Evolutionary conservation across 768 basidiomycete species (phyloP), one percentile per base, ranked within the genome.

Genomic region (Tulasnella sp.): DNA sequence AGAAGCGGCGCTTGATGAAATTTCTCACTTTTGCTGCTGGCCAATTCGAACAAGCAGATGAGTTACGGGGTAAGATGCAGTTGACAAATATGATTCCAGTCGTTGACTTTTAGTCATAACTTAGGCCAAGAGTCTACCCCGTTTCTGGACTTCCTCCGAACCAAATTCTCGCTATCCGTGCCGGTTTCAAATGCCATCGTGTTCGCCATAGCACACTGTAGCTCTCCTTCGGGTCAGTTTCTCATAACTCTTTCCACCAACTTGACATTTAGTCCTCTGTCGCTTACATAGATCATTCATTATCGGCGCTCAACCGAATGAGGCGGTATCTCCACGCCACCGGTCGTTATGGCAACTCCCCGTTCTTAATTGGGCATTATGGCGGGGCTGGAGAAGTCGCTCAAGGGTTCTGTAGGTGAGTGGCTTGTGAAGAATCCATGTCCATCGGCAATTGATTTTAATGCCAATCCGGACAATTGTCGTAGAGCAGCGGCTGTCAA

Each of bases 321-420:
- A 80, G 83, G 5, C 72, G 76, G 23, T 92, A 88, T 68, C 75
- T 97, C 13, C 82, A 77, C 50, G 89, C 92, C 0, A 72, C 82
- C 17, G 93, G 94, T 2, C 78, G 89, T 29, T 97, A 96, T 67
- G 94, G 94, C 70, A 78, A 71, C n/a, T 83, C 83, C 0, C 83
- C 93, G 1, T 97, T 92, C 73, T 79, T 98, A 15, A 77, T 98
- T n/a, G 91, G 91, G 0, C 91, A 96, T 65, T 97, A 96, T 68
- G 95, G 95, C 17, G 89, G 92, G 19, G 77, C 85, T 0, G 95
- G 95, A 3, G 95, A 97, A 67, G 82, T 97, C 10, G 80, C 87
- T 0, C 95, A 97, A 71, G 94, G 93, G 1, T 98, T 77, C 64
- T 78, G 76, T 54, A 66, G 76, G 74, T 73, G 7, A 38, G 34